A percentile compares a stretch with the other conserved stretches of the same genome.
These are phyloP conservation scores for Prinsepia uniflora DNA, from an alignment of 306 rosid species.

Conservation along the genomic window DNA sequence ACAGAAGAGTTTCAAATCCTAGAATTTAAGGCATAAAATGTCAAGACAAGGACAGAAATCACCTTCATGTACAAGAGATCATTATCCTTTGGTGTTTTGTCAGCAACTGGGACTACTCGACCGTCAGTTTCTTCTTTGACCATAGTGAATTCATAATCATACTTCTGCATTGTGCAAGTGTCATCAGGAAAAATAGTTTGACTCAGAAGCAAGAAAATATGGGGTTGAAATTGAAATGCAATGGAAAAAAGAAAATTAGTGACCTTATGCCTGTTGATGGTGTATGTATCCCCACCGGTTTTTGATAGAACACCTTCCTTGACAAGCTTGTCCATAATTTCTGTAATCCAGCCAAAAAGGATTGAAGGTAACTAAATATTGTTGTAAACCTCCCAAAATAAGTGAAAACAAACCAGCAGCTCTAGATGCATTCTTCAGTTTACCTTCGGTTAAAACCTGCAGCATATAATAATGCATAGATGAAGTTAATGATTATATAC, in stretches of 20 bases:
- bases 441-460: conserved; percentile 90
- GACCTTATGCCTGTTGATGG: conserved; percentile 65
- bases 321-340: conserved; percentile 68
- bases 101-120: conserved; percentile 32
- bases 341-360: conserved; percentile 43
- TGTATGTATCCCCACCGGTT: conserved; percentile 55
- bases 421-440: conserved; percentile 5
- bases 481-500: conserved; percentile 19
- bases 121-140: conserved; percentile 75
- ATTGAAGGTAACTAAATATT: conserved; percentile 3
- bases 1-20: not conserved
- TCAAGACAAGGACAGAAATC: conserved; percentile 5
- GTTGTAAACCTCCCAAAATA: not conserved
- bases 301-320: conserved; percentile 60
- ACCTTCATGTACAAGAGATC: conserved; percentile 80
- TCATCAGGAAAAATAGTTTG: not conserved
- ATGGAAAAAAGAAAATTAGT: not conserved
- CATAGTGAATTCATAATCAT: conserved; percentile 53
- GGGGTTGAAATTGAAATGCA: not conserved
- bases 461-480: conserved; percentile 34
- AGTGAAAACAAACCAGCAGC: not conserved
- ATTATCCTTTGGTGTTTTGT: conserved; percentile 35
- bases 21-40: not conserved
- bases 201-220: conserved; percentile 8
- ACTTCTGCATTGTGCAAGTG: conserved; percentile 36